phyloP scores from a whole-genome alignment of 2,329 filamentous ascomycete genomes.

The Aureobasidium sp. region DNA sequence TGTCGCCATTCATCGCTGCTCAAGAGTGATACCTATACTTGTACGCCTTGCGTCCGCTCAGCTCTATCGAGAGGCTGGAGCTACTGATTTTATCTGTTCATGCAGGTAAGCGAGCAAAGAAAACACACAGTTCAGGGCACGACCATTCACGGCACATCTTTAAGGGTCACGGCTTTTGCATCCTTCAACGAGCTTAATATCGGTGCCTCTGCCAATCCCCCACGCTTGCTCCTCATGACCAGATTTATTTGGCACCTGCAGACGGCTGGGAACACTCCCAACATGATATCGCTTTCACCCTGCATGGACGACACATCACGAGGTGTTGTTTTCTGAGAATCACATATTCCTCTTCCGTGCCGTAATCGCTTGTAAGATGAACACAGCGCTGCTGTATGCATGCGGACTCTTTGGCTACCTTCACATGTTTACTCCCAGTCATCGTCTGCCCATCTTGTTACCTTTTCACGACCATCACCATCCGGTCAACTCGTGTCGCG shows the following conservation, averaged over 20 bases:
- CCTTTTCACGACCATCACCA: neutral
- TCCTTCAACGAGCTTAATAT: slow-evolving; percentile 7
- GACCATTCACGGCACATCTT: slow-evolving; percentile 3
- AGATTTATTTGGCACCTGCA: neutral
- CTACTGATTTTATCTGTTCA: neutral
- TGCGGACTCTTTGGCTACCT: neutral
- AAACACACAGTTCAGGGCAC: neutral
- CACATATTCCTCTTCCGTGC: neutral
- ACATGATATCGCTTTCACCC: neutral
- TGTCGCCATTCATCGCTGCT: neutral
- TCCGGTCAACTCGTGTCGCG: slow-evolving; percentile 2
- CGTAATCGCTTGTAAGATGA: neutral
- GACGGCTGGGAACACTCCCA: neutral
- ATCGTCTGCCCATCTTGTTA: neutral
- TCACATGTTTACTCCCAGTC: slow-evolving; percentile 1
- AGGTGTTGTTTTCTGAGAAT: neutral
- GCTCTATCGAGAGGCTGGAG: neutral
- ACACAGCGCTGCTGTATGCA: neutral
- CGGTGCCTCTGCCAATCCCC: neutral
- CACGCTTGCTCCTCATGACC: slow-evolving; percentile 2
- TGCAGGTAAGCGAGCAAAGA: neutral
- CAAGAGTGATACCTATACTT: neutral
- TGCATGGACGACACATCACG: slow-evolving; percentile 8
- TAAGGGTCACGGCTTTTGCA: slow-evolving; percentile 5
- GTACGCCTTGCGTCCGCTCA: neutral